phyloP scores from a whole-genome alignment of 129 eudicot genomes.

The Centrapalus pauciflorus region DNA sequence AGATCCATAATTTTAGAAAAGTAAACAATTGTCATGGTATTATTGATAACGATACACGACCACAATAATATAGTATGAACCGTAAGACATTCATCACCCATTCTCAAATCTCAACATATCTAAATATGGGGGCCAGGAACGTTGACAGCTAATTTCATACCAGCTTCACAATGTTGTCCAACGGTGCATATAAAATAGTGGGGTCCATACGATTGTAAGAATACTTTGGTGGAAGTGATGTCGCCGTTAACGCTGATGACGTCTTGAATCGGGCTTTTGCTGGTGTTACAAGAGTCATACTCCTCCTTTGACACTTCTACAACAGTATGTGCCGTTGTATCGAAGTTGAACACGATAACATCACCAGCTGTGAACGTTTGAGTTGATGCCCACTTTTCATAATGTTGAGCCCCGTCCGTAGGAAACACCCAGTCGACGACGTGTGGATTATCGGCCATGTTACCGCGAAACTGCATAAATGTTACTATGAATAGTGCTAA shows the following conservation, averaged over 20 bases:
- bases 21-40: too few relatives aligned
- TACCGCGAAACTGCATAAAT: not conserved
- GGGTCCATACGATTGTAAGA: too few relatives aligned
- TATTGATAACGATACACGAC: too few relatives aligned
- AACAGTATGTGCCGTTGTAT: constrained; percentile 35
- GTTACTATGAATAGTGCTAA: constrained; percentile 13
- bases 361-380: constrained; percentile 55
- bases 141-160: constrained; percentile 37
- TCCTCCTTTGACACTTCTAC: constrained; percentile 34
- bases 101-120: too few relatives aligned
- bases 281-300: constrained; percentile 40
- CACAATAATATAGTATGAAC: too few relatives aligned
- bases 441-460: not conserved
- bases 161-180: constrained; percentile 29
- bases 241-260: constrained; percentile 12
- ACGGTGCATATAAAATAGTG: constrained; percentile 38
- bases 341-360: constrained; percentile 32
- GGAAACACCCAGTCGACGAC: constrained; percentile 64
- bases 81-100: too few relatives aligned
- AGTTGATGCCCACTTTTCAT: constrained; percentile 53
- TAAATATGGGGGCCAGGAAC: too few relatives aligned
- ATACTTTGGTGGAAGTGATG: constrained; percentile 35
- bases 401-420: too few relatives aligned
- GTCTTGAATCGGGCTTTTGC: constrained; percentile 30
- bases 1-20: too few relatives aligned